phyloP scores from a whole-genome alignment of 148 eudicot species.

The Rheum nobile region DNA sequence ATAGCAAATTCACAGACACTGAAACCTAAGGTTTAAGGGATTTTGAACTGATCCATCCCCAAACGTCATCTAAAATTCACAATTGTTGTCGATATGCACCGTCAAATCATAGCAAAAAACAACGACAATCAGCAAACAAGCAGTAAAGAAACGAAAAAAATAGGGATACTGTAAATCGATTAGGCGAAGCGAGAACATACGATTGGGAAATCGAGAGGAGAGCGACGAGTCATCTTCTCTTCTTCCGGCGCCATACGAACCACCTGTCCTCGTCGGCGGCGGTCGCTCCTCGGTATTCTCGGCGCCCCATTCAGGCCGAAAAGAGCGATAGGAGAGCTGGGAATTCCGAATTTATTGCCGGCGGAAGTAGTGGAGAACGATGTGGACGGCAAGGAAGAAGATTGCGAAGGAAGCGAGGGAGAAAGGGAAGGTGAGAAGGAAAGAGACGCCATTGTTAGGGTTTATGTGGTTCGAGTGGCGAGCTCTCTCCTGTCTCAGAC shows the following conservation, averaged over 20 bases:
- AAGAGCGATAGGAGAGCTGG: not conserved
- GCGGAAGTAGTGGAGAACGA: not conserved
- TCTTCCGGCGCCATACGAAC: slow-evolving; percentile 85
- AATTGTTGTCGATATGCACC: not conserved
- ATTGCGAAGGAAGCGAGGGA: not conserved
- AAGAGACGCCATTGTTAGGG: slow-evolving; percentile 16
- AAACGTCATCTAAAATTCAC: not conserved
- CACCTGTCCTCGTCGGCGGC: slow-evolving; percentile 18
- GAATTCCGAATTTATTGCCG: not conserved
- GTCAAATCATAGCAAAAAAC: not conserved
- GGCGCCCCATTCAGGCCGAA: not conserved
- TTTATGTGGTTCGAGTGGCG: not conserved
- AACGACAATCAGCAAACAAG: not conserved
- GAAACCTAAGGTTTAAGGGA: too few species aligned
- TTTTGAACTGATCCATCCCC: not conserved
- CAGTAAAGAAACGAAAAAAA: not conserved
- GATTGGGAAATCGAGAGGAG: slow-evolving; percentile 85
- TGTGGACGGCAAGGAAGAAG: not conserved
- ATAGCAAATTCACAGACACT: not conserved
- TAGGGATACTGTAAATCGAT: not conserved
- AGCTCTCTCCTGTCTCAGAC: not conserved
- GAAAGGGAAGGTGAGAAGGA: slow-evolving; percentile 1
- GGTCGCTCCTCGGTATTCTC: not conserved
- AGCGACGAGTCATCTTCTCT: slow-evolving; percentile 80
- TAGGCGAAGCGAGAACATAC: slow-evolving; percentile 22